A percentile compares a stretch with the other conserved stretches of the same genome.
Evolutionary conservation across 371 early-diverging fungal genomes (phyloP).

Genomic region (Apophysomyces variabilis): DNA sequence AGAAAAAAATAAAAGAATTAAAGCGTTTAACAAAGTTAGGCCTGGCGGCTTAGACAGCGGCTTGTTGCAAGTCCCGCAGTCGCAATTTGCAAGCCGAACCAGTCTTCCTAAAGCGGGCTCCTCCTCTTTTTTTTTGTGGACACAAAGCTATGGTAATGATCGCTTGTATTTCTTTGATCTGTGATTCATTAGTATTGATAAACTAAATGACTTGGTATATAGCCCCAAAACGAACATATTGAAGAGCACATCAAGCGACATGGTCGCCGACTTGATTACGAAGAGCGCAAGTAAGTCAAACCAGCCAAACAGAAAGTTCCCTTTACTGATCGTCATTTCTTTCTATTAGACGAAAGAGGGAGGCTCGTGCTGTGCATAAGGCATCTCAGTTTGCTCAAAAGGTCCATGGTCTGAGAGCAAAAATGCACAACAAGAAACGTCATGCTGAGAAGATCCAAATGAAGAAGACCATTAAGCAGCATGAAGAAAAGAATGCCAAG

Average conservation of each 20-base stretch:
- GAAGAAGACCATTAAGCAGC: constrained; percentile 99
- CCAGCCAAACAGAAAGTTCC: too few species aligned
- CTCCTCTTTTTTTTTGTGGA: not conserved
- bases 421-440: constrained; percentile 98
- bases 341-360: constrained; percentile 88
- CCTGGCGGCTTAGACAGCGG: too few species aligned
- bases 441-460: constrained; percentile 99
- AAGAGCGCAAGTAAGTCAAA: constrained; percentile 86
- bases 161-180: constrained; percentile 15
- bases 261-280: constrained; percentile 97
- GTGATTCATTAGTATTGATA: constrained; percentile 23
- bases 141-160: constrained; percentile 13
- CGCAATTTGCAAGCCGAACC: too few species aligned
- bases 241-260: constrained; percentile 98
- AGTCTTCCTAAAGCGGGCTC: not conserved
- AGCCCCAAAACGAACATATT: constrained; percentile 99
- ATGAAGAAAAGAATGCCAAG: constrained; percentile 95
- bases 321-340: not conserved
- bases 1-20: too few species aligned
- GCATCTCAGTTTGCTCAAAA: constrained; percentile 92
- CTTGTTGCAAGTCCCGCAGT: too few species aligned
- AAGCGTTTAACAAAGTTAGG: too few species aligned
- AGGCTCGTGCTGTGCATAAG: constrained; percentile 95
- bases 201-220: constrained; percentile 37
- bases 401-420: constrained; percentile 98